Evolutionary conservation across 2,329 filamentous ascomycete genomes (phyloP), one percentile per base, ranked within the genome.

Genomic region (Phyllosticta citribraziliensis): DNA sequence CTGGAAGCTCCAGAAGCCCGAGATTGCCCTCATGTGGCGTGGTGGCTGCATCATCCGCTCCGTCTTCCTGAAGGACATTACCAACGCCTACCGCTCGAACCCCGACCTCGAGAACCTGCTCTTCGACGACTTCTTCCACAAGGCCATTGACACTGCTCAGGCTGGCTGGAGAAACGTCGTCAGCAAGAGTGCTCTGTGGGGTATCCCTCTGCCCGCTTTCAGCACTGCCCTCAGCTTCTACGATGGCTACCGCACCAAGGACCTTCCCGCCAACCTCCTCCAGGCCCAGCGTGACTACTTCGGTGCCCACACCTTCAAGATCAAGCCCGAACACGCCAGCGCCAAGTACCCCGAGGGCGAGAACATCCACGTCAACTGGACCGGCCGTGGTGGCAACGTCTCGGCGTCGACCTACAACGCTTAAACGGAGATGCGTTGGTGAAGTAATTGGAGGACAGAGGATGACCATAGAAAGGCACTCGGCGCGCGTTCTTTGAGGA

Each of bases 201-300:
- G 94, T 78, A 95, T 99, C 74, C 94, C 94, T 67, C 94, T 91
- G 61, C 94, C 94, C 52, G 91, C 90, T 72, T 99, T 99, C 87
- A 91, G 88, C 75, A 97, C 94, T 64, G 94, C 94, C 56, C 86
- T 99, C 72, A 92, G 89, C 74, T 99, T 96, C 91, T 99, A 95
- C 80, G 94, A 99, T 76, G 94, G 94, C 66, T 97, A 97, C 86
- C 89, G 94, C 77, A 92, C 93, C 76, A 91, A 93, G 84, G 87
- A 97, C 76, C 86, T 99, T 69, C 94, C 94, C 64, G 94, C 94
- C 83, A 99, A 97, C 85, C 84, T 99, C 66, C 86, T 99, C 73
- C 94, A 99, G 83, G 94, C 93, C 62, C 94, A 99, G 85, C 89
- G 94, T 82, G 94, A 99, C 78, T 99, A 97, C 89, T 99, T 99